Base-by-base conservation (phyloP, 2,329 filamentous ascomycete species). In the Stachybotrys elegans region DNA sequence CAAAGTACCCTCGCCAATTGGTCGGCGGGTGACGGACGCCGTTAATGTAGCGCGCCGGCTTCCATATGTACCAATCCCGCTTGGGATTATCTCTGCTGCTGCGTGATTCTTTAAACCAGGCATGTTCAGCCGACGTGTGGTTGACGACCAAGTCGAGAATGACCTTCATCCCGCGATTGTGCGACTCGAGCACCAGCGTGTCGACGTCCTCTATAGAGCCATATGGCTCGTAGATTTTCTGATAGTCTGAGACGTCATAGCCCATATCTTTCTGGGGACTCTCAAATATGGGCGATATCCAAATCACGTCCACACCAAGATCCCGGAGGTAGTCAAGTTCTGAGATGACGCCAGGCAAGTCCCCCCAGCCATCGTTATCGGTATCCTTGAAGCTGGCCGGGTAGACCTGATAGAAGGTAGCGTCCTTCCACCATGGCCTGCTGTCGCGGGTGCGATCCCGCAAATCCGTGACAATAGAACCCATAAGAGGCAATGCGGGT, bases 71-170 rank as follows among this genome's bases (percentile, higher is more conserved):
- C 73, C 76, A 84, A 54, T 83, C 73, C 17, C 79, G 63, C 50
- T 82, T 79, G 0, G 70, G 60, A 51, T 70, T 76, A 13, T 66
- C 58, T 45, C 69, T 75, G 2, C 70, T 73, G 0, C 69, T 71
- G 3, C 73, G 67, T 2, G 75, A 75, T 39, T 78, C 70, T 40
- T 72, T 66, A 58, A 83, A 83, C 79, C 79, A 83, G 6, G 65
- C 58, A 42, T 82, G 78, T 53, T 80, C 66, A 23, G 65, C 51
- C 0, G 65, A 69, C 0, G 83, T 88, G 55, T 89, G 85, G 45
- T 88, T 89, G 16, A 88, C 78, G 0, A 89, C 85, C 7, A 89
- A 66, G 51, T 89, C 84, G 51, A 88, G 76, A 9, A 89, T 75
- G 8, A 89, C 65, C 56, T 81, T 83, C 68, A 88, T 81, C 0